A percentile compares a stretch with the other conserved stretches of the same genome.
phyloP scores from a whole-genome alignment of 352 stramenopile genomes.

The Hyaloperonospora arabidopsidis region DNA sequence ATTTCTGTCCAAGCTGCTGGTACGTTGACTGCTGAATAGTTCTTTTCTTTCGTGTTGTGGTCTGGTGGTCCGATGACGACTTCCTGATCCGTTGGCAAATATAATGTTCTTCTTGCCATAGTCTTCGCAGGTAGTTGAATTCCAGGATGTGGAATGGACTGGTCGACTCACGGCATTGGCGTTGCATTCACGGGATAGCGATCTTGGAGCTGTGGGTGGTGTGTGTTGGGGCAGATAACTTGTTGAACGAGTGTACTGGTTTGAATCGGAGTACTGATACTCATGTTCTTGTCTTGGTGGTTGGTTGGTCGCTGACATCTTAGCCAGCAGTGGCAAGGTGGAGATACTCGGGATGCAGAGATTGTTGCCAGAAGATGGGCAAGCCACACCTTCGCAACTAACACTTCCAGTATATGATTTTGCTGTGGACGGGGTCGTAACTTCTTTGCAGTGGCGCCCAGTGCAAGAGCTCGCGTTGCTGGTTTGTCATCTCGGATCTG shows the following conservation, averaged over 20 bases:
- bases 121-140: constrained; percentile 24
- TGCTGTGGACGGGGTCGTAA: constrained; percentile 14
- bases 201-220: constrained; percentile 37
- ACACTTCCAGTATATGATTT: constrained; percentile 12
- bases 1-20: constrained; percentile 21
- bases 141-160: constrained; percentile 12
- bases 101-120: constrained; percentile 1
- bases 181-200: constrained; percentile 19
- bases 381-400: constrained; percentile 4
- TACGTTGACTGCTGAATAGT: constrained; percentile 5
- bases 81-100: background rate
- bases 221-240: constrained; percentile 1
- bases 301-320: background rate
- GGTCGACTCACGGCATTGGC: constrained; percentile 29
- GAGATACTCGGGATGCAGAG: constrained; percentile 16
- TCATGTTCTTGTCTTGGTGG: background rate
- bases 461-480: constrained; percentile 24
- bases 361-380: background rate
- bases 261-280: background rate
- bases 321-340: constrained; percentile 23
- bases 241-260: background rate
- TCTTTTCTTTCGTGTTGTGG: background rate
- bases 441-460: constrained; percentile 30
- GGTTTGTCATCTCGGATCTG: constrained; percentile 17
- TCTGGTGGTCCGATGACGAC: background rate